Evolutionary conservation across 139 green algal genomes (phyloP).

Genomic region (Desmodesmus armatus): DNA sequence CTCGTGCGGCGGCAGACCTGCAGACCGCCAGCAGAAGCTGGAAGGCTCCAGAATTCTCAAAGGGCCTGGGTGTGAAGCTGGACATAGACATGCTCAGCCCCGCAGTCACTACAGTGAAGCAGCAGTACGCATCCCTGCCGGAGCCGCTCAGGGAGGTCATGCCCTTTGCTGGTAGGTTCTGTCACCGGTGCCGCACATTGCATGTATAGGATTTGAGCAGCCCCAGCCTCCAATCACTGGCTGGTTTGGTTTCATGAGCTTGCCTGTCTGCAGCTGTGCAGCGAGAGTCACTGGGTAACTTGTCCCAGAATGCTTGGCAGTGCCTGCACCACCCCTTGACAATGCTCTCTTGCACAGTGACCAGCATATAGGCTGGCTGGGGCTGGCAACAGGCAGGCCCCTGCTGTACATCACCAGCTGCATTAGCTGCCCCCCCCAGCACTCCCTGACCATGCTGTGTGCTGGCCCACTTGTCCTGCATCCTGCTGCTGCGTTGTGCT

Average conservation of each 20-base stretch:
- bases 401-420: background rate
- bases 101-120: background rate
- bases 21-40: background rate
- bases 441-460: background rate
- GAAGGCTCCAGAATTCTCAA: constrained; percentile 6
- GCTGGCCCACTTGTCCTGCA: background rate
- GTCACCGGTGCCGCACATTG: background rate
- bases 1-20: background rate
- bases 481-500: background rate
- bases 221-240: too few relatives aligned
- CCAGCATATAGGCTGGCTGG: too few relatives aligned
- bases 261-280: background rate
- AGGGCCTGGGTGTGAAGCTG: constrained; percentile 29
- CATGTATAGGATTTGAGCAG: too few relatives aligned
- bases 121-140: constrained; percentile 37
- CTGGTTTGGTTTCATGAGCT: background rate
- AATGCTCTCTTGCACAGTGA: background rate
- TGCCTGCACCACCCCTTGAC: background rate
- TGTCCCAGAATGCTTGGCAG: background rate
- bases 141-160: constrained; percentile 26
- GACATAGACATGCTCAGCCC: constrained; percentile 40
- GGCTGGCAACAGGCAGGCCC: too few relatives aligned
- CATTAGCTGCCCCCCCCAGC: background rate
- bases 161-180: constrained; percentile 19
- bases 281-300: background rate